Base-by-base conservation (phyloP, 176 grass and related monocot species). In the Cenchrus fungigraminus region DNA sequence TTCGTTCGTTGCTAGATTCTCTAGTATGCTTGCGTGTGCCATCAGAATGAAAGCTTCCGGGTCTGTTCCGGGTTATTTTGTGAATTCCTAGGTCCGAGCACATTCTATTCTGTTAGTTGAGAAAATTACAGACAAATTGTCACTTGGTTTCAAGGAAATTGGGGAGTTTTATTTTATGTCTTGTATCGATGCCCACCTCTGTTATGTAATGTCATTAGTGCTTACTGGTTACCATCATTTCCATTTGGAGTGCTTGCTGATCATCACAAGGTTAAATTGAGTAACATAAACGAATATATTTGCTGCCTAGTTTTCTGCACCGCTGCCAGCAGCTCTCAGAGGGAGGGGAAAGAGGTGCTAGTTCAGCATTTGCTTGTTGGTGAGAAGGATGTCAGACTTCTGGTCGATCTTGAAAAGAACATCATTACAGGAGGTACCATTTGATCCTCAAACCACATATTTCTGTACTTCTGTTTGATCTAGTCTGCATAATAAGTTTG, bases 341-440 rank as follows among this genome's bases (percentile, higher is more conserved):
- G 91, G 68, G 97, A 94, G 90, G 91, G 87, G 40, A 98, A 91
- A 71, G 97, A 98, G 47, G 15, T 98, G 65, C 76, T 98, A 49
- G 91, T 98, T n/a, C 93, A 98, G 82, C 97, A 98, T 82, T 79
- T 98, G 78, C 93, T 98, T 82, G 97, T 98, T 4, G 86, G 87
- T 34, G 97, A 94, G 59, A 87, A 93, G 84, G 91, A 98, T 52
- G 87, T 87, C 73, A 92, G 91, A 65, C 93, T 98, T 81, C 82
- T 98, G 20, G 79, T 94, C 4, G 97, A 98, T 85, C 81, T 98
- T 10, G 91, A 94, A 54, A 92, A 96, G 83, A 87, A 83, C 67
- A 91, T 95, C 74, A 80, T 90, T 65, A 70, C 89, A 76, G 88
- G 83, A 88, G 94, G 94, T 97, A 82, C 69, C 71, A 29, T 64